phyloP scores from a whole-genome alignment of 2,329 filamentous ascomycete genomes.

The Madurella fahalii region DNA sequence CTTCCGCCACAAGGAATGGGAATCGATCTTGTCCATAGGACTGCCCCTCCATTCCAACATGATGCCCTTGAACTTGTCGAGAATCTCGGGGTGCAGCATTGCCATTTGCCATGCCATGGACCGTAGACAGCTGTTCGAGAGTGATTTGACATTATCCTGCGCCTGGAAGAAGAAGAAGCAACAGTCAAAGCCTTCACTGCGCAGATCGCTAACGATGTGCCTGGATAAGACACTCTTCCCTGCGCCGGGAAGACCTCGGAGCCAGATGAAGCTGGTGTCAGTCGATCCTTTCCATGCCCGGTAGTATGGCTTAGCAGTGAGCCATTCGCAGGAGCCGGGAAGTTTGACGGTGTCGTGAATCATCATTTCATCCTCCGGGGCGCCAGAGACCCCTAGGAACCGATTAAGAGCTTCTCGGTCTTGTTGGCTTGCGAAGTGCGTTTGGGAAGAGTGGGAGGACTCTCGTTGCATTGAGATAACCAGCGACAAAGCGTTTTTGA shows the following conservation, averaged over 20 bases:
- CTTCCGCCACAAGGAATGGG: slow-evolving; percentile 27
- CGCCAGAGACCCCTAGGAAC: slow-evolving; percentile 11
- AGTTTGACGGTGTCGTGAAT: slow-evolving; percentile 6
- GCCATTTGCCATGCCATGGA: slow-evolving; percentile 33
- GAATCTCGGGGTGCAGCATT: slow-evolving; percentile 22
- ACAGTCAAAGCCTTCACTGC: slow-evolving; percentile 4
- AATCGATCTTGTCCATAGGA: slow-evolving; percentile 24
- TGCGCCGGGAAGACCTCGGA: slow-evolving; percentile 21
- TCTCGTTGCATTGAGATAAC: not conserved
- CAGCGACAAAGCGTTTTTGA: slow-evolving; percentile 28
- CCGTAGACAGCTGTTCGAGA: slow-evolving; percentile 22
- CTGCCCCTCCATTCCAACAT: slow-evolving; percentile 18
- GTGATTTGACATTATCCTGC: slow-evolving; percentile 38
- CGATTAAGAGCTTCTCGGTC: not conserved
- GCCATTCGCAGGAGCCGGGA: slow-evolving; percentile 17
- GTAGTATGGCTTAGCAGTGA: slow-evolving; percentile 6
- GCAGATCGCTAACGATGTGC: slow-evolving; percentile 18
- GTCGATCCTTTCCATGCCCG: slow-evolving; percentile 8
- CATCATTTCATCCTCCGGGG: slow-evolving; percentile 21
- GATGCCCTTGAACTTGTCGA: slow-evolving; percentile 14
- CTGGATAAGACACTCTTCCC: slow-evolving; percentile 23
- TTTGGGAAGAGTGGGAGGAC: not conserved
- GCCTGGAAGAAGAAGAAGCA: slow-evolving; percentile 24
- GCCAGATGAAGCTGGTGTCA: slow-evolving; percentile 14
- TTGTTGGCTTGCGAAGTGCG: slow-evolving; percentile 6